Percentiles rank a stretch among this genome's conserved stretches.
Evolutionary conservation across 441 rosid species (phyloP).

Genomic region (Gossypium laxum): DNA sequence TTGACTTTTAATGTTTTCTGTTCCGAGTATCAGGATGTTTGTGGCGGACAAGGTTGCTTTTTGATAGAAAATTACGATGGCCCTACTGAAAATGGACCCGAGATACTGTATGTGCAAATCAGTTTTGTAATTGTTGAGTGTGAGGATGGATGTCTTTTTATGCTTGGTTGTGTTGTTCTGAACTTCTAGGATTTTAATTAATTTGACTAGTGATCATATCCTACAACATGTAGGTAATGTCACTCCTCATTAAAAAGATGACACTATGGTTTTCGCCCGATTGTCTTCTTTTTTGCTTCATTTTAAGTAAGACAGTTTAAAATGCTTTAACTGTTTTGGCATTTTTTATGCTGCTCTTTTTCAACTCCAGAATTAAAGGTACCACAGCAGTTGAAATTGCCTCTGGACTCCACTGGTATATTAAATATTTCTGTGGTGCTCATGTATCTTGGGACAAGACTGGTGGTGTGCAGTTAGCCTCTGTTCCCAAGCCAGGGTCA

Average conservation of each 20-base stretch:
- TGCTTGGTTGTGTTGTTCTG: neutral
- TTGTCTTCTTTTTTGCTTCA: neutral
- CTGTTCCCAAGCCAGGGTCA: conserved; percentile 68
- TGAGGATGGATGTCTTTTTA: neutral
- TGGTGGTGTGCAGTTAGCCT: conserved; percentile 71
- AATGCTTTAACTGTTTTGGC: neutral
- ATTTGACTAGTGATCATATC: neutral
- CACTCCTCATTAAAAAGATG: neutral
- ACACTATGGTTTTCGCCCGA: neutral
- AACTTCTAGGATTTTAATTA: neutral
- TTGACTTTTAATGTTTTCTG: conserved; percentile 16
- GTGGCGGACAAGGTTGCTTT: conserved; percentile 72
- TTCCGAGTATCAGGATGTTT: conserved; percentile 52
- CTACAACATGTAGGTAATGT: neutral
- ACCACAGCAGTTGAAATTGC: conserved; percentile 79
- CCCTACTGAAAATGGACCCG: conserved; percentile 36
- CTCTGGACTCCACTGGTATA: conserved; percentile 90
- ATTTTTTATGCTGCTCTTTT: neutral
- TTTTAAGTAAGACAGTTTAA: neutral
- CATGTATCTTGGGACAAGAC: conserved; percentile 97
- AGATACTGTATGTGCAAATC: conserved; percentile 52
- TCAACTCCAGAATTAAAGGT: conserved; percentile 53
- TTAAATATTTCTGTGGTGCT: conserved; percentile 78
- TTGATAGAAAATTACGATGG: conserved; percentile 40
- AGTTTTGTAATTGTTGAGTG: neutral